phyloP scores from a whole-genome alignment of 1,139 yeast genomes.

The Meyerozyma athensensis region DNA sequence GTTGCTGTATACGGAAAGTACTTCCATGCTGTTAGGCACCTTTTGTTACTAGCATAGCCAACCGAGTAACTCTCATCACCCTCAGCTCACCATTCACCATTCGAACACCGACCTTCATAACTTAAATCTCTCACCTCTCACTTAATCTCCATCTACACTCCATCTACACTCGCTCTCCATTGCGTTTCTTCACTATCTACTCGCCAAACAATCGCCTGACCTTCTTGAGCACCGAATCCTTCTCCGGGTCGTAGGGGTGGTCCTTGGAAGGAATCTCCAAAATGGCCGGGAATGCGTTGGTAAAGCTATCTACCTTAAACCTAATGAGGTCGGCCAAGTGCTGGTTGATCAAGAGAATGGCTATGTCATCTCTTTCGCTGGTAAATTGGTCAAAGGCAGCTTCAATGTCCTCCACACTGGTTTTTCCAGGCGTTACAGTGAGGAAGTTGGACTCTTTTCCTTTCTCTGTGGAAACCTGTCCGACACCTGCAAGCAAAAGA shows the following conservation, averaged over 20 bases:
- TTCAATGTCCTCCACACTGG: slow-evolving; percentile 71
- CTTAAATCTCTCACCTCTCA: not conserved
- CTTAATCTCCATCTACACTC: not conserved
- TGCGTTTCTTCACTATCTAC: slow-evolving; percentile 24
- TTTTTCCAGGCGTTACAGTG: slow-evolving; percentile 75
- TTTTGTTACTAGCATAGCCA: too few relatives aligned
- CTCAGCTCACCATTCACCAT: too few relatives aligned
- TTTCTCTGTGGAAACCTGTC: slow-evolving; percentile 66
- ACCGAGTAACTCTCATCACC: too few relatives aligned
- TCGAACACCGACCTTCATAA: too few relatives aligned
- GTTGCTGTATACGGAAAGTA: too few relatives aligned
- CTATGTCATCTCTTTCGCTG: slow-evolving; percentile 77
- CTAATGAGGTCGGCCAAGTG: slow-evolving; percentile 92
- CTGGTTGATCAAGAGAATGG: slow-evolving; percentile 87
- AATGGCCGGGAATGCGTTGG: slow-evolving; percentile 93
- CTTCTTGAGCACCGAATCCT: slow-evolving; percentile 90
- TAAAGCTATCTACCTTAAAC: slow-evolving; percentile 72
- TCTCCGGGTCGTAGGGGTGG: slow-evolving; percentile 97
- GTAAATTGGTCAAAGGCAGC: slow-evolving; percentile 75
- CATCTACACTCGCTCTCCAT: not conserved
- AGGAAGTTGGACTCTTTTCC: slow-evolving; percentile 77
- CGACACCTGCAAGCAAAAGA: slow-evolving; percentile 90
- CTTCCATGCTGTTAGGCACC: too few relatives aligned
- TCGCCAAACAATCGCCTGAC: slow-evolving; percentile 95
- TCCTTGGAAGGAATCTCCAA: slow-evolving; percentile 97